These are phyloP conservation scores for Cercospora brassicicola DNA, from an alignment of 2,329 filamentous ascomycete genomes.

Conservation along the genomic window DNA sequence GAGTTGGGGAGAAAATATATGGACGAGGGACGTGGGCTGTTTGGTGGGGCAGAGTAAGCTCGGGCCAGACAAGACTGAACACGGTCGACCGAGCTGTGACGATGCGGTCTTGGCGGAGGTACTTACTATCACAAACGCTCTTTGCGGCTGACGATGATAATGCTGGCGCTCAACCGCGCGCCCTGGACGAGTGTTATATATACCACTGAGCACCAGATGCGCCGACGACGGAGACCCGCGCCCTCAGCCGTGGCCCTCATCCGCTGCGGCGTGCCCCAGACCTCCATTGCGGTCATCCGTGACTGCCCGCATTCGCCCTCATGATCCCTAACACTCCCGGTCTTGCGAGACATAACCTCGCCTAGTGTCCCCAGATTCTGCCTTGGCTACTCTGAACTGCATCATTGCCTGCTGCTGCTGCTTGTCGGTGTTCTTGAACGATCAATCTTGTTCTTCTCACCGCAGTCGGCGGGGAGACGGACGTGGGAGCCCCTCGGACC, in stretches of 20 bases:
- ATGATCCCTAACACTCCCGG: slow-evolving; percentile 7
- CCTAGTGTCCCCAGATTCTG: slow-evolving; percentile 1
- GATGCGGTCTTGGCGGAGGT: not conserved
- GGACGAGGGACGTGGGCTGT: slow-evolving; percentile 5
- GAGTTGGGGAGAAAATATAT: not conserved
- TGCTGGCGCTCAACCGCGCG: not conserved
- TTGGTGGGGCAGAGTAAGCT: slow-evolving; percentile 7
- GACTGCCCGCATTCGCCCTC: slow-evolving; percentile 1
- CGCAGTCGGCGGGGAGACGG: not conserved
- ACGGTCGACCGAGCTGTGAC: not conserved
- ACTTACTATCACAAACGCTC: not conserved
- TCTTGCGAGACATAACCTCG: slow-evolving; percentile 9
- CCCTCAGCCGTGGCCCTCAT: not conserved
- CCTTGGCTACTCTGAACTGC: slow-evolving; percentile 8
- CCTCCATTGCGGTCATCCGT: not conserved
- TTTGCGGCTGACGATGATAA: not conserved
- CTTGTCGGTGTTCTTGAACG: not conserved
- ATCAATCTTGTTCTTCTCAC: not conserved
- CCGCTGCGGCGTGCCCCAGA: slow-evolving; percentile 5
- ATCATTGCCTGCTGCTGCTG: not conserved
- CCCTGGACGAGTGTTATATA: not conserved
- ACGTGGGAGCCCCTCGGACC: slow-evolving; percentile 11
- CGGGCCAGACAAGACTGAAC: not conserved
- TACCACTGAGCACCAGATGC: not conserved
- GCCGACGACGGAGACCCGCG: slow-evolving; percentile 10